Base-by-base conservation (phyloP, 768 basidiomycete species). In the Tubosaeta sp. region DNA sequence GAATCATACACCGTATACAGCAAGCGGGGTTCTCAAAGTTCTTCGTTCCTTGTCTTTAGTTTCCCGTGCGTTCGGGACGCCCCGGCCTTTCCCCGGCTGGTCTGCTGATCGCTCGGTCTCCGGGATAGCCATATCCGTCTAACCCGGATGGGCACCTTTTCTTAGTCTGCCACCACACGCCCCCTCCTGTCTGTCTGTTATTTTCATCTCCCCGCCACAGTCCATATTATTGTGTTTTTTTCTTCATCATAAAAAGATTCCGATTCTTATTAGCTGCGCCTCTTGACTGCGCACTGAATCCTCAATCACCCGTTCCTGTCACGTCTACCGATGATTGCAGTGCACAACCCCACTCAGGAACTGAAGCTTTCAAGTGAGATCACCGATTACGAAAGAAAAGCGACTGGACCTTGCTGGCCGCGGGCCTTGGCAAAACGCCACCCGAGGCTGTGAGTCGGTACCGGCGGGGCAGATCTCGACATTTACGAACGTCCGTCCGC, bases 391-490 rank as follows among this genome's bases (percentile, higher is more conserved):
- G 59, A 47, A 44, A 63, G 29, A 16, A 6, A 29, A 13, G 34
- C 44, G 49, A 46, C 41, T 19, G 43, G 9, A 11, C 6, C 38
- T 35, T 35, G 5, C 9, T 10, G 22, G 14, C 39, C 39, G 39
- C 13, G 24, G 39, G 11, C 25, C 25, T 40, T 42, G 41, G 14
- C 25, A 39, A n/a, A 14, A 19, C 36, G 48, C 47, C 41, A 39
- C 41, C 4, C 47, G 43, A 40, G 52, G 62, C 61, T 58, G 59
- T 62, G 55, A 48, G 4, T 3, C 40, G 40, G 40, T 25, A 27
- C 40, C 40, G 40, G n/a, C 16, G 38, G 25, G 35, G 36, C 21
- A 31, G 4, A 30, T 46, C 21, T 25, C 44, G 22, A 40, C 10
- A n/a, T 4, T 42, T 30, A 22, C 22, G 27, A 27, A 27, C 4